These are phyloP conservation scores for Hymenoscyphus repandus DNA, from an alignment of 2,329 filamentous ascomycete genomes.

Conservation along the genomic window DNA sequence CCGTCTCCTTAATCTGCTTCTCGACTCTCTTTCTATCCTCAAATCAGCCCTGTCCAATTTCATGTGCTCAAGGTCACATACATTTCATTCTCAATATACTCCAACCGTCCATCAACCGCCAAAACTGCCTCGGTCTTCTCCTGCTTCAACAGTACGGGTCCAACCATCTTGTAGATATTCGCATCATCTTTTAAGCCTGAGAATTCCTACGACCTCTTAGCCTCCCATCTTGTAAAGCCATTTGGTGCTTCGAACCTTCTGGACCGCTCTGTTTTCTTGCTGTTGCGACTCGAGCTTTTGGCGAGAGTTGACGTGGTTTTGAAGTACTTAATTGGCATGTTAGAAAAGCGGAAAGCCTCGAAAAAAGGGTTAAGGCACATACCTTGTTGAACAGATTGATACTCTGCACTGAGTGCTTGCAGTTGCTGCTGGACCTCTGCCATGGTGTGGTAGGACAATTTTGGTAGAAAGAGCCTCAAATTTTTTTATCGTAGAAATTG, in stretches of 20 bases:
- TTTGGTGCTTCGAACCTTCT: constrained; percentile 53
- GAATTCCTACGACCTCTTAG: constrained; percentile 62
- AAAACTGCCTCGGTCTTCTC: constrained; percentile 85
- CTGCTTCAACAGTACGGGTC: constrained; percentile 90
- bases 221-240: neutral
- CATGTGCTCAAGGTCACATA: constrained; percentile 38
- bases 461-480: neutral
- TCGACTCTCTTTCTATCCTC: constrained; percentile 57
- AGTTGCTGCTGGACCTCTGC: constrained; percentile 70
- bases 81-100: constrained; percentile 95
- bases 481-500: no score
- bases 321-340: constrained; percentile 58
- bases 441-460: constrained; percentile 45
- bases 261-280: constrained; percentile 85
- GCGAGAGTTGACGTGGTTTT: constrained; percentile 67
- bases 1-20: constrained; percentile 56
- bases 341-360: neutral
- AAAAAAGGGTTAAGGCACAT: neutral
- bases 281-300: constrained; percentile 93
- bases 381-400: constrained; percentile 82
- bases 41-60: constrained; percentile 8
- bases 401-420: constrained; percentile 81
- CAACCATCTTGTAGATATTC: constrained; percentile 92
- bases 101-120: constrained; percentile 83
- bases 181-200: constrained; percentile 70